Percentiles rank a stretch among this genome's conserved stretches.
These are phyloP conservation scores for Hysterium pulicare DNA, from an alignment of 2,329 filamentous ascomycete genomes.

Conservation along the genomic window DNA sequence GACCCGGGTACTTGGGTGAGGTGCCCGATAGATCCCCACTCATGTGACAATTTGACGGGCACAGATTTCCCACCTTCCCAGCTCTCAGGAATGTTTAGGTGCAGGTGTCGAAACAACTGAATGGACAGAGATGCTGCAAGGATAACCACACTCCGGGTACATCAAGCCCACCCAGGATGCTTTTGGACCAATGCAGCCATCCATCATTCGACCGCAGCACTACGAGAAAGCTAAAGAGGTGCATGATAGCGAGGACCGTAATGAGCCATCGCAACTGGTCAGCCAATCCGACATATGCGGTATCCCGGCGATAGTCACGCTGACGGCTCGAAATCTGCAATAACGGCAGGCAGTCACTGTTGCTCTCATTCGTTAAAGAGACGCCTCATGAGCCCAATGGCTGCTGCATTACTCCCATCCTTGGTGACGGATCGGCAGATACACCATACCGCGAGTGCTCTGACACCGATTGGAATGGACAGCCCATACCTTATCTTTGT, in stretches of 20 bases:
- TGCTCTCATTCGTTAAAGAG: conserved; percentile 21
- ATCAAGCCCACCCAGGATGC: conserved; percentile 11
- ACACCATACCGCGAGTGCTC: neutral
- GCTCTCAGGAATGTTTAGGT: conserved; percentile 12
- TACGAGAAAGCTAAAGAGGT: too few relatives aligned
- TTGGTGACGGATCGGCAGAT: conserved; percentile 15
- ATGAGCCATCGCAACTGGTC: too few relatives aligned
- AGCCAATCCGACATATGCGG: neutral
- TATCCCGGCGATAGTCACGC: conserved; percentile 18
- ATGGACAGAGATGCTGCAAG: conserved; percentile 14
- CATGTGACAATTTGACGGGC: conserved; percentile 23
- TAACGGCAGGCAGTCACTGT: conserved; percentile 17
- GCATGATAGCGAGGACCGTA: too few relatives aligned
- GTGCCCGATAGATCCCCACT: conserved; percentile 9
- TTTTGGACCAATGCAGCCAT: conserved; percentile 18
- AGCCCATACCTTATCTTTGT: conserved; percentile 8
- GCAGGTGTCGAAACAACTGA: conserved; percentile 16
- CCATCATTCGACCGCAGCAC: neutral
- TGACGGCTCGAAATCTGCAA: conserved; percentile 22
- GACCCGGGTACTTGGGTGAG: conserved; percentile 7
- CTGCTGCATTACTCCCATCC: conserved; percentile 10
- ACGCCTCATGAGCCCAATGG: conserved; percentile 12
- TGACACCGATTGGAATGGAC: conserved; percentile 10
- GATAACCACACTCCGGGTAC: conserved; percentile 9
- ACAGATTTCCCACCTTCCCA: conserved; percentile 17